phyloP scores from a whole-genome alignment of 306 rosid species.

The Malus sieversii region DNA sequence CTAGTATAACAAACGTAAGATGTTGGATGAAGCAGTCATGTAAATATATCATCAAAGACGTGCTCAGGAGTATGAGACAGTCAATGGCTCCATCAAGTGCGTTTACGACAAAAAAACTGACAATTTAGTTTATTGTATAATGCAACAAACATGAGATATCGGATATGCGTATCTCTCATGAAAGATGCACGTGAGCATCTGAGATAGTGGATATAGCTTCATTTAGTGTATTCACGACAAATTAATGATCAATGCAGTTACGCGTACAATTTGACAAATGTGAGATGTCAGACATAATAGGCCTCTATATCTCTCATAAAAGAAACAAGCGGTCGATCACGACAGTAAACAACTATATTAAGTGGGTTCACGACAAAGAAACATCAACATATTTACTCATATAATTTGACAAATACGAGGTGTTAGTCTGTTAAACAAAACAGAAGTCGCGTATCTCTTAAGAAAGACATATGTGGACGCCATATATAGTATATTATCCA shows the following conservation, averaged over 20 bases:
- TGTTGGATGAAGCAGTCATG: neutral
- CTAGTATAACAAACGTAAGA: neutral
- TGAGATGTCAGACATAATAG: neutral
- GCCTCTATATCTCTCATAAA: too few relatives aligned
- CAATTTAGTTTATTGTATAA: too few relatives aligned
- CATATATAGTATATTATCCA: too few relatives aligned
- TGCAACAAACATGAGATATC: too few relatives aligned
- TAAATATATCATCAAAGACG: too few relatives aligned
- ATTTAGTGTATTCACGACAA: neutral
- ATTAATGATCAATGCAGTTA: neutral
- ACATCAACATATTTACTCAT: neutral
- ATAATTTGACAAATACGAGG: neutral
- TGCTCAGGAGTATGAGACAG: rapidly evolving
- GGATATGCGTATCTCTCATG: too few relatives aligned
- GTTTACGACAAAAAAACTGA: too few relatives aligned
- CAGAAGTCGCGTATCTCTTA: rapidly evolving
- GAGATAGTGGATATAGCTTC: too few relatives aligned
- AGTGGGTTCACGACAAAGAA: neutral
- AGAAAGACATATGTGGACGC: too few relatives aligned
- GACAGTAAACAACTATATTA: neutral
- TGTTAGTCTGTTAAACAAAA: neutral
- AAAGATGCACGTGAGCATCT: rapidly evolving
- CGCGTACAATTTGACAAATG: neutral
- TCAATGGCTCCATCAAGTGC: too few relatives aligned
- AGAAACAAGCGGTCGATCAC: too few relatives aligned